Conservation (phyloP, 139 green algal genomes). For the Desmodesmus armatus region DNA sequence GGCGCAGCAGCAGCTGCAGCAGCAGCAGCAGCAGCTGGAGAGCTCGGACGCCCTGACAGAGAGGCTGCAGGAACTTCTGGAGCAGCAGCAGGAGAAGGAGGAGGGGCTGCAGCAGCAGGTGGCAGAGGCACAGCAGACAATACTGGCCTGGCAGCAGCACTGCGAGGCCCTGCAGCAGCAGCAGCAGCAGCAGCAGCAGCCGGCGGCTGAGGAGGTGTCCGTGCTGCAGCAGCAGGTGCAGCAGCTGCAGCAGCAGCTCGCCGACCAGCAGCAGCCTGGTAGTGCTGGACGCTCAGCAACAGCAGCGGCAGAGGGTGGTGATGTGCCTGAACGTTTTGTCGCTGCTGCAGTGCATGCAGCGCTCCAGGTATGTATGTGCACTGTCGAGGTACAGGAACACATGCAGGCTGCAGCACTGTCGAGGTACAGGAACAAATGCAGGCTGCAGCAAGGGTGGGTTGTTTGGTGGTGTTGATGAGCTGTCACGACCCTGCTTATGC, state of each 20-base stretch:
- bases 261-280: no score
- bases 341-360: no score
- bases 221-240: neutral
- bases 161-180: no score
- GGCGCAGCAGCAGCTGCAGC: neutral
- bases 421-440: neutral
- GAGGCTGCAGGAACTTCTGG: neutral
- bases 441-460: no score
- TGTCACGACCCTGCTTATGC: no score
- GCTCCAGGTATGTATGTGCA: no score
- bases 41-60: neutral
- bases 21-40: slow-evolving; percentile 32
- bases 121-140: neutral
- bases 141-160: no score
- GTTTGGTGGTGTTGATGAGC: neutral
- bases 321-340: no score
- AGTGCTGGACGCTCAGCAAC: no score
- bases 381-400: no score
- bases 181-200: neutral
- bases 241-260: slow-evolving; percentile 1
- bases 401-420: no score
- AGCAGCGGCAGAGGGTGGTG: no score
- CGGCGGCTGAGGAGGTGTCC: neutral
- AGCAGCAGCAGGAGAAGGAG: neutral
- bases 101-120: neutral